Evolutionary conservation across 768 basidiomycete genomes (phyloP).

Genomic region (Hericium alpestre): DNA sequence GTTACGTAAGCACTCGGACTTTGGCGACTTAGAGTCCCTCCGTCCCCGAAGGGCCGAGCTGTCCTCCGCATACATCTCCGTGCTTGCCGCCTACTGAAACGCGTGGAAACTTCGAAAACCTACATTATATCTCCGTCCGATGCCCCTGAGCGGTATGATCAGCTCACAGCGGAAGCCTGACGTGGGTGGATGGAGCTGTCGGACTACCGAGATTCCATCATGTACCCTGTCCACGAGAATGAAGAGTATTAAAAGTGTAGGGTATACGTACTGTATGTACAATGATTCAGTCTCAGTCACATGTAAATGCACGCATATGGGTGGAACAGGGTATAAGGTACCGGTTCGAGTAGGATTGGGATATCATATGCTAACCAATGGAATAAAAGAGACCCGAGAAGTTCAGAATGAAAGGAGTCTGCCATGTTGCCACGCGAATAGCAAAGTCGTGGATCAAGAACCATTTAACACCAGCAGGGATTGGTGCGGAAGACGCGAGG

Average conservation of each 20-base stretch:
- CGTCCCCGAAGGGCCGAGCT: background rate
- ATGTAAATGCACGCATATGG: background rate
- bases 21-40: background rate
- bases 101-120: too few relatives aligned
- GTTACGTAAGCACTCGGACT: background rate
- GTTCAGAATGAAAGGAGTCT: background rate
- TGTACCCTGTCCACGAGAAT: background rate
- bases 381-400: too few relatives aligned
- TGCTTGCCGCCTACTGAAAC: background rate
- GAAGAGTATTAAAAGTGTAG: background rate
- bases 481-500: slow-evolving; percentile 3
- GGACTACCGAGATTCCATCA: background rate
- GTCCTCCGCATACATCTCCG: background rate
- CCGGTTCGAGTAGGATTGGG: background rate
- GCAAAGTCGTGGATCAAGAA: background rate
- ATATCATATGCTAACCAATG: background rate
- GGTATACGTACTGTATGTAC: background rate
- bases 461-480: background rate
- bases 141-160: too few relatives aligned
- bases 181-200: background rate
- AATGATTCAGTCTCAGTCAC: background rate
- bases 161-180: too few relatives aligned
- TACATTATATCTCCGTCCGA: too few relatives aligned
- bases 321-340: background rate
- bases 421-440: background rate